Evolutionary conservation across 352 stramenopile genomes (phyloP).

Genomic region (Phytophthora hybrid): DNA sequence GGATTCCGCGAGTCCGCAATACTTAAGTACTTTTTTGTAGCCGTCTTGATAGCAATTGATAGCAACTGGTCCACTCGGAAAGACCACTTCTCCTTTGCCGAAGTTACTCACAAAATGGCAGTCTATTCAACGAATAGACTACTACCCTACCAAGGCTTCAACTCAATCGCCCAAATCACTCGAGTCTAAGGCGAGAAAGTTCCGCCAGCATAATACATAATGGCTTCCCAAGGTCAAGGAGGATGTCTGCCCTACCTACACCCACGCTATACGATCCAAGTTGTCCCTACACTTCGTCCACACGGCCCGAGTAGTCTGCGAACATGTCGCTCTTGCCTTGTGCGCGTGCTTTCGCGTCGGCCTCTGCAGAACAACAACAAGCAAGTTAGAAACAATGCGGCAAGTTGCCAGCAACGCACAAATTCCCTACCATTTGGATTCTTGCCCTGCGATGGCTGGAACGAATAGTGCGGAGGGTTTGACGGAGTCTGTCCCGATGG

Average conservation of each 20-base stretch:
- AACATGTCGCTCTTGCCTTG: constrained; percentile 77
- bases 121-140: constrained; percentile 27
- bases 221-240: background rate
- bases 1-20: no score
- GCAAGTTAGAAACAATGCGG: background rate
- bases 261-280: background rate
- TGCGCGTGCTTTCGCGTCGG: constrained; percentile 42
- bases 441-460: constrained; percentile 61
- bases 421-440: constrained; percentile 36
- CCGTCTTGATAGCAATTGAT: no score
- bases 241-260: background rate
- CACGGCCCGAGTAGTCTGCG: constrained; percentile 66
- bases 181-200: background rate
- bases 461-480: constrained; percentile 81
- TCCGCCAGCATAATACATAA: constrained; percentile 1
- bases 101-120: constrained; percentile 14
- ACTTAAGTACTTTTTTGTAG: no score
- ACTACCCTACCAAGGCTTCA: background rate
- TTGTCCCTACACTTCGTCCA: constrained; percentile 68
- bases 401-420: background rate
- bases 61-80: no score
- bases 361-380: constrained; percentile 18
- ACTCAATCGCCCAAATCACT: background rate
- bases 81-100: background rate
- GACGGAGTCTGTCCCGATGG: constrained; percentile 51